These are phyloP conservation scores for Amylocarpus encephaloides DNA, from an alignment of 2,329 filamentous ascomycete species.

Conservation along the genomic window DNA sequence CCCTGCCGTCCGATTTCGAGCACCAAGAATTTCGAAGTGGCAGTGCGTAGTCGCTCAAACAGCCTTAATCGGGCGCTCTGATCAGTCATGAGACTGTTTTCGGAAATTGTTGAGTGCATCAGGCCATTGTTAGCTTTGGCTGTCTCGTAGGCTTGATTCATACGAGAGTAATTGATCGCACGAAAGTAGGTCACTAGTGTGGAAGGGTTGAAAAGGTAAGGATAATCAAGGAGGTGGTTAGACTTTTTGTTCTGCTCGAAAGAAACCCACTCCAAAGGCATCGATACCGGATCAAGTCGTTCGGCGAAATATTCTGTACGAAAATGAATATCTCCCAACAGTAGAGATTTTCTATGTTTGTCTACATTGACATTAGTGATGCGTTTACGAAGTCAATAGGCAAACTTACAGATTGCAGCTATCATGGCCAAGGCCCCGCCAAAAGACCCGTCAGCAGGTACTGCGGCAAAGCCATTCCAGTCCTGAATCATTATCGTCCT, in stretches of 20 bases:
- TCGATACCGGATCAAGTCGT: conserved; percentile 65
- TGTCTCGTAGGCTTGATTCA: conserved; percentile 74
- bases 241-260: conserved; percentile 55
- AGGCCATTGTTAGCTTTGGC: conserved; percentile 52
- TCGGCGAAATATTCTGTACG: conserved; percentile 70
- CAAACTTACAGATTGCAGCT: conserved; percentile 59
- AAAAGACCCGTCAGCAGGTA: conserved; percentile 64
- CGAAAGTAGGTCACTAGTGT: conserved; percentile 79
- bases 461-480: conserved; percentile 71
- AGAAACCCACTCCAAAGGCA: conserved; percentile 66
- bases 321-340: conserved; percentile 64
- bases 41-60: conserved; percentile 56
- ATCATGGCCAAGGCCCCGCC: conserved; percentile 74
- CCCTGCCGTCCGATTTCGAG: conserved; percentile 61
- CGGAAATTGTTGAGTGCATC: conserved; percentile 47
- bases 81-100: conserved; percentile 49
- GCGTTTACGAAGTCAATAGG: neutral
- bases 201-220: conserved; percentile 70
- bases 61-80: conserved; percentile 55
- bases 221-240: conserved; percentile 71
- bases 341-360: conserved; percentile 54
- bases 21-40: conserved; percentile 65
- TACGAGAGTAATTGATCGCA: conserved; percentile 77
- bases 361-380: conserved; percentile 38
- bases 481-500: conserved; percentile 68